Conservation (phyloP, 768 basidiomycete genomes). For the Dentipellis sp. region DNA sequence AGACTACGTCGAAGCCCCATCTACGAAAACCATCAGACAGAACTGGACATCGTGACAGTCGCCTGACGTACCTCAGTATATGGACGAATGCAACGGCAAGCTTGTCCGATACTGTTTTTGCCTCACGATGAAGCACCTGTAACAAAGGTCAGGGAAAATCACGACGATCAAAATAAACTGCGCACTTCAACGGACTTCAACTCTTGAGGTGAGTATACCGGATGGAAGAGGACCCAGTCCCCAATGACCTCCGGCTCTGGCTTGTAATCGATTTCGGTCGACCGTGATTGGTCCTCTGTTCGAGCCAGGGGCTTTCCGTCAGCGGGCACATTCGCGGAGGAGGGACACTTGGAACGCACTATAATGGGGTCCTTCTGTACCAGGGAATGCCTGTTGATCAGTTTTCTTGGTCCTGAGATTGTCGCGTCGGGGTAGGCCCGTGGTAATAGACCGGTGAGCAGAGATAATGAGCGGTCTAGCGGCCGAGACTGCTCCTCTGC, state of each 20-base stretch:
- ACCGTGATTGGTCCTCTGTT: neutral
- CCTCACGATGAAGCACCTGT: constrained; percentile 62
- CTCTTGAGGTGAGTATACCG: constrained; percentile 76
- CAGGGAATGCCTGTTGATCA: neutral
- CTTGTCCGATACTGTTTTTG: constrained; percentile 64
- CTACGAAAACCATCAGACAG: constrained; percentile 22
- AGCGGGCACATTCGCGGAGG: neutral
- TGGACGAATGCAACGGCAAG: constrained; percentile 57
- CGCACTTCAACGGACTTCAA: constrained; percentile 62
- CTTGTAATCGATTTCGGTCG: neutral
- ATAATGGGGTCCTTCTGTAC: neutral
- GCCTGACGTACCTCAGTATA: constrained; percentile 32
- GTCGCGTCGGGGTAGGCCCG: neutral
- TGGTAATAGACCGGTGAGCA: neutral
- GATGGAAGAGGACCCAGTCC: constrained; percentile 91
- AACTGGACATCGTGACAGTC: neutral
- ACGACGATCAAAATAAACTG: neutral
- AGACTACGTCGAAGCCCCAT: constrained; percentile 72
- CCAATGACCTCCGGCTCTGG: constrained; percentile 30
- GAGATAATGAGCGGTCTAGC: neutral
- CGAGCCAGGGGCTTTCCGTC: neutral
- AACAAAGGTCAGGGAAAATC: neutral
- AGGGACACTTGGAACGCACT: neutral
- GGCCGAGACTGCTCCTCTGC: too few relatives aligned
- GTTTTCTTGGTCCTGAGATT: neutral